Base-by-base conservation (phyloP, 495 filamentous ascomycete species). In the Platismatia glauca region DNA sequence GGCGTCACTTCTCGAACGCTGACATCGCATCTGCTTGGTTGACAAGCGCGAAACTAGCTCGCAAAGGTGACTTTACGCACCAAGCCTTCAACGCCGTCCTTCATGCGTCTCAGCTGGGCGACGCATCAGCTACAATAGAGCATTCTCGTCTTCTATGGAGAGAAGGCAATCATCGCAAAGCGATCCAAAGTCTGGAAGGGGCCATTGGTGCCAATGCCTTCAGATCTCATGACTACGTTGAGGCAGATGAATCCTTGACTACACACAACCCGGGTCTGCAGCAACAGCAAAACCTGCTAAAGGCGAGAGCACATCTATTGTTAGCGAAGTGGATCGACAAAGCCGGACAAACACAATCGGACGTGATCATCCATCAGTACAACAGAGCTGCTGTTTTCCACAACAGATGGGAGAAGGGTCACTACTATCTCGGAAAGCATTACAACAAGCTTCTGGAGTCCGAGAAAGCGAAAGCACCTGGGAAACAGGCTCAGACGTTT, bases 291-390 rank as follows among this genome's bases (percentile, higher is more conserved):
- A 82, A 82, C 58, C 68, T 79, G 35, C 71, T 76, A 29, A 75
- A 74, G 48, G 79, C 80, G 24, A 73, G 76, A 65, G 91, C 91
- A 16, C 85, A 94, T 67, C 76, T 97, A 18, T 78, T 97, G 61
- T 79, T 95, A 43, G 94, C 94, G n/a, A 96, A 95, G 73, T 98
- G 94, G 94, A 83, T 96, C 18, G 94, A 97, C 69, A 84, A 81
- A 61, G 89, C 94, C 22, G 94, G 95, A 18, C 91, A 97, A 71
- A 96, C 90, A 3, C 87, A 91, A 71, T 87, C 89, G 22, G 79
- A 82, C 39, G 83, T 85, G 7, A 83, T 97, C 60, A 84, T 89
- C 34, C 79, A 84, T 22, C 84, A 89, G 71, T 97, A 96, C 71
- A 85, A 86, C 46, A 78, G 86, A 62, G 92, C 91, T 11, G 77